These are phyloP conservation scores for Moesziomyces sp. DNA, from an alignment of 1,284 basidiomycete species.

Conservation along the genomic window DNA sequence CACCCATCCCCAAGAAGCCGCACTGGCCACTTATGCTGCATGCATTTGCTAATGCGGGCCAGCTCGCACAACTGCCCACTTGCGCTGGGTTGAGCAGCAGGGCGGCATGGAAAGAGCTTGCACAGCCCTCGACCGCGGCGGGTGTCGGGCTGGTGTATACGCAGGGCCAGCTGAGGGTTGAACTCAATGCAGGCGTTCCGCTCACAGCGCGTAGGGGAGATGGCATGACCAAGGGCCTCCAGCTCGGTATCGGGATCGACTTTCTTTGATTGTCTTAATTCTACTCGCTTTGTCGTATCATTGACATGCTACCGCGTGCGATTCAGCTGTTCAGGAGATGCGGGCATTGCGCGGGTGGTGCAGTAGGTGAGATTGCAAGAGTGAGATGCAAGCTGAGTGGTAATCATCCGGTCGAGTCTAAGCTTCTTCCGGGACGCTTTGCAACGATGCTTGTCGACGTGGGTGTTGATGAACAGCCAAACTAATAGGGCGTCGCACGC, in stretches of 20 bases:
- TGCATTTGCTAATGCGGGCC: slow-evolving; percentile 84
- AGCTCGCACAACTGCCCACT: slow-evolving; percentile 76
- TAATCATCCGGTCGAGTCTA: too few relatives aligned
- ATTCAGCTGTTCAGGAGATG: too few relatives aligned
- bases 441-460: too few relatives aligned
- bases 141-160: slow-evolving; percentile 92
- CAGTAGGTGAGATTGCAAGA: too few relatives aligned
- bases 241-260: slow-evolving; percentile 85
- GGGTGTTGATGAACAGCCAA: too few relatives aligned
- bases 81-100: too few relatives aligned
- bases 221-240: slow-evolving; percentile 81
- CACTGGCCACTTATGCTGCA: slow-evolving; percentile 92
- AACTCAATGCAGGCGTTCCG: slow-evolving; percentile 92
- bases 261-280: slow-evolving; percentile 34
- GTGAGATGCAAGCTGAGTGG: too few relatives aligned
- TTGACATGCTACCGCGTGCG: too few relatives aligned
- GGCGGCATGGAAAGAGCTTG: slow-evolving; percentile 3
- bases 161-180: slow-evolving; percentile 84
- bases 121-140: slow-evolving; percentile 75
- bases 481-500: too few relatives aligned
- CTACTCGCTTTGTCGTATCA: too few relatives aligned
- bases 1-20: slow-evolving; percentile 79
- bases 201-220: slow-evolving; percentile 82
- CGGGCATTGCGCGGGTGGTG: too few relatives aligned
- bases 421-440: too few relatives aligned